These are phyloP conservation scores for Tagetes erecta DNA, from an alignment of 129 eudicot genomes.

Conservation along the genomic window DNA sequence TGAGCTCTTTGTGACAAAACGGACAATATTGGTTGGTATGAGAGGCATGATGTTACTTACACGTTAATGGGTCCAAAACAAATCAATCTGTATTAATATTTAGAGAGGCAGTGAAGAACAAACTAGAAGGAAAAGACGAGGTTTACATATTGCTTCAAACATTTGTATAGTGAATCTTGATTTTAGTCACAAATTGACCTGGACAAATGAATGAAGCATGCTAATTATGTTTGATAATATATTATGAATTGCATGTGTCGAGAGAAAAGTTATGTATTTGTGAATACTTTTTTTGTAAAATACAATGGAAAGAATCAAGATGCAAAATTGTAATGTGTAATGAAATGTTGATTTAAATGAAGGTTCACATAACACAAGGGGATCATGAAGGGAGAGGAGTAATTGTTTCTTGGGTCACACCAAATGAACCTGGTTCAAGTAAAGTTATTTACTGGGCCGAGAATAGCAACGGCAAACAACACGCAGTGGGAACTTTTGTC, in stretches of 20 bases:
- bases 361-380: conserved; percentile 99
- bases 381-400: conserved; percentile 76
- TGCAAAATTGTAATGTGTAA: not conserved
- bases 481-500: conserved; percentile 50
- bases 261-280: too few species aligned
- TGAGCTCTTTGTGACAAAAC: too few species aligned
- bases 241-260: too few species aligned
- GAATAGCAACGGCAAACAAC: conserved; percentile 34
- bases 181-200: not conserved
- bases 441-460: conserved; percentile 73
- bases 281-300: too few species aligned
- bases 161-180: not conserved
- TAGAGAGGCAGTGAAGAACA: not conserved
- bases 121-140: not conserved
- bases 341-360: conserved; percentile 17
- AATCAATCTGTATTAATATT: not conserved
- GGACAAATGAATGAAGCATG: not conserved
- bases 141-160: not conserved
- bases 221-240: not conserved
- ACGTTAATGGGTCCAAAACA: not conserved
- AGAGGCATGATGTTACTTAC: too few species aligned
- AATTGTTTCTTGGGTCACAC: conserved; percentile 82
- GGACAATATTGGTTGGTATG: too few species aligned
- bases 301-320: not conserved
- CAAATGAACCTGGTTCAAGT: conserved; percentile 69